Evolutionary conservation across 495 filamentous ascomycete genomes (phyloP).

Genomic region (Trichodelitschia bisporula): DNA sequence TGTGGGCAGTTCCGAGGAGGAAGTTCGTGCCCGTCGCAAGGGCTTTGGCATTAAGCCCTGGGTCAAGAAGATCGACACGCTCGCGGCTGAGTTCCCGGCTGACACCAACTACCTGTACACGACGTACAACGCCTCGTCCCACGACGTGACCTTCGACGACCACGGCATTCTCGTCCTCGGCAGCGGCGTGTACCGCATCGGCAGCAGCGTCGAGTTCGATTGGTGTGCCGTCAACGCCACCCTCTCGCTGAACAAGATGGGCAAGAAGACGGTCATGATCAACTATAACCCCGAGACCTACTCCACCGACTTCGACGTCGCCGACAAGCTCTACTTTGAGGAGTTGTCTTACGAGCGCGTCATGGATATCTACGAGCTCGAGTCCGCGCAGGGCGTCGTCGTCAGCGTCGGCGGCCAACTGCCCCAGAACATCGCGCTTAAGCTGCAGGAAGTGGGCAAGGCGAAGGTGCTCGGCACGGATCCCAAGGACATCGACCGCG

Average conservation of each 20-base stretch:
- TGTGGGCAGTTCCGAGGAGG: constrained; percentile 69
- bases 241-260: constrained; percentile 60
- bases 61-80: constrained; percentile 95
- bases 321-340: constrained; percentile 94
- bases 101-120: constrained; percentile 95
- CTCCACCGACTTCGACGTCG: constrained; percentile 73
- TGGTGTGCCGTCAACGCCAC: constrained; percentile 96
- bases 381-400: constrained; percentile 66
- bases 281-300: constrained; percentile 49
- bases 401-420: constrained; percentile 91
- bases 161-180: constrained; percentile 77
- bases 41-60: constrained; percentile 68
- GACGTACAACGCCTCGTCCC: constrained; percentile 88
- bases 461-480: constrained; percentile 82
- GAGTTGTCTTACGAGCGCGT: constrained; percentile 92
- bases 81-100: constrained; percentile 94
- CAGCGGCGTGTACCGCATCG: constrained; percentile 89
- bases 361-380: constrained; percentile 96
- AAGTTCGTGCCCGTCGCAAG: constrained; percentile 65
- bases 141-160: constrained; percentile 89
- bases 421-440: constrained; percentile 89
- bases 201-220: constrained; percentile 94
- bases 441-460: constrained; percentile 72
- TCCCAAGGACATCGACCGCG: constrained; percentile 84
- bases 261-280: constrained; percentile 97